Evolutionary conservation across 768 basidiomycete species (phyloP).

Genomic region (Lepiota subincarnata): DNA sequence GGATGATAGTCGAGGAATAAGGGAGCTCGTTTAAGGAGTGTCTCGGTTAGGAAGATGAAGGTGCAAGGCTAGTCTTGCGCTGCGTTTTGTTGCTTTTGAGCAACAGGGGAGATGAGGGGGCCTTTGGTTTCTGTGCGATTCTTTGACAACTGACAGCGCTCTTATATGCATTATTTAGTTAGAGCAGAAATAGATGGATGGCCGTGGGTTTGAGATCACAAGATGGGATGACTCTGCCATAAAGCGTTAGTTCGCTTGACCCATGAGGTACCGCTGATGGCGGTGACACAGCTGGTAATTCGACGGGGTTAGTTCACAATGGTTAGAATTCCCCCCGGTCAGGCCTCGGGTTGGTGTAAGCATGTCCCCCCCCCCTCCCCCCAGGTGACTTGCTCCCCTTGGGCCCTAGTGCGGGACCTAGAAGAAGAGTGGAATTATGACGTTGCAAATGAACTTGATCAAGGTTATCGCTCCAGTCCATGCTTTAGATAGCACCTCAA

Average conservation of each 20-base stretch:
- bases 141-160: constrained; percentile 4
- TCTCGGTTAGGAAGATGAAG: not conserved
- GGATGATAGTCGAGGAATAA: not conserved
- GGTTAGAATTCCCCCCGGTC: not conserved
- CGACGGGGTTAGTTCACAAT: not conserved
- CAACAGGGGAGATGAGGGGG: not conserved
- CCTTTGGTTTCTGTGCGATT: not conserved
- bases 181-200: constrained; percentile 8
- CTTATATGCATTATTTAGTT: constrained; percentile 3
- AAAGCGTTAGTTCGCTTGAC: constrained; percentile 7
- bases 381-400: no score
- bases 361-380: no score
- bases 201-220: constrained; percentile 6
- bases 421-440: no score
- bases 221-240: constrained; percentile 6
- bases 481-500: not conserved
- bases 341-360: not conserved
- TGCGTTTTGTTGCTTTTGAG: not conserved
- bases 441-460: no score
- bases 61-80: not conserved
- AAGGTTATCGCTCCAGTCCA: no score
- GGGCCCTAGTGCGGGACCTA: no score
- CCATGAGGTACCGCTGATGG: constrained; percentile 12
- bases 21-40: constrained; percentile 2
- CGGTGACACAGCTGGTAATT: not conserved